Evolutionary conservation across 1,284 basidiomycete genomes (phyloP).

Genomic region (Ceratobasidium sp.): DNA sequence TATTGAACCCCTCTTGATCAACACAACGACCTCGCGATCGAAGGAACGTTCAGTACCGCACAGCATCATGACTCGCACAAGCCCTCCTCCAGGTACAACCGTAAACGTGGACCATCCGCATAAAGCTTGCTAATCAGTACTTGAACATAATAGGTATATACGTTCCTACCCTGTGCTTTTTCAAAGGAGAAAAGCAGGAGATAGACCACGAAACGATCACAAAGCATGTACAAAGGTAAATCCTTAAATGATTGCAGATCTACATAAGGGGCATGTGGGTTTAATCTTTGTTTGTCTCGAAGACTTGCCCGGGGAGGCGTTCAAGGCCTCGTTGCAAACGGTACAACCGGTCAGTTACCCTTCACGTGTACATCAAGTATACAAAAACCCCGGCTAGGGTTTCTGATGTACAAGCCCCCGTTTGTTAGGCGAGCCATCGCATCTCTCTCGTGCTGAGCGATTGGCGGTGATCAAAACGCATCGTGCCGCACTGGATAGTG

Average conservation of each 20-base stretch:
- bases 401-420: background rate
- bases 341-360: slow-evolving; percentile 44
- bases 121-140: background rate
- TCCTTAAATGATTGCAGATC: background rate
- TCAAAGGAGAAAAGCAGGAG: slow-evolving; percentile 43
- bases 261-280: background rate
- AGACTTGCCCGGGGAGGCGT: slow-evolving; percentile 44
- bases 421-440: slow-evolving; percentile 31
- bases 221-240: slow-evolving; percentile 43
- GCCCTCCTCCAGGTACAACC: slow-evolving; percentile 24
- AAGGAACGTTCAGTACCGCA: background rate
- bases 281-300: slow-evolving; percentile 17
- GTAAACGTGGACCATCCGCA: background rate
- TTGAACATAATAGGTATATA: slow-evolving; percentile 41
- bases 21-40: background rate
- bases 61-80: slow-evolving; percentile 22
- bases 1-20: background rate
- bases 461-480: slow-evolving; percentile 42
- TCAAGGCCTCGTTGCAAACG: slow-evolving; percentile 44
- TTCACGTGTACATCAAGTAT: background rate
- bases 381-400: background rate
- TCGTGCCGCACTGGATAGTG: slow-evolving; percentile 43
- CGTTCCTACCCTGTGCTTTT: slow-evolving; percentile 45
- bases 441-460: slow-evolving; percentile 44
- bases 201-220: slow-evolving; percentile 42